Conservation (phyloP, 352 stramenopile genomes). For the Pythium phragmiticola region DNA sequence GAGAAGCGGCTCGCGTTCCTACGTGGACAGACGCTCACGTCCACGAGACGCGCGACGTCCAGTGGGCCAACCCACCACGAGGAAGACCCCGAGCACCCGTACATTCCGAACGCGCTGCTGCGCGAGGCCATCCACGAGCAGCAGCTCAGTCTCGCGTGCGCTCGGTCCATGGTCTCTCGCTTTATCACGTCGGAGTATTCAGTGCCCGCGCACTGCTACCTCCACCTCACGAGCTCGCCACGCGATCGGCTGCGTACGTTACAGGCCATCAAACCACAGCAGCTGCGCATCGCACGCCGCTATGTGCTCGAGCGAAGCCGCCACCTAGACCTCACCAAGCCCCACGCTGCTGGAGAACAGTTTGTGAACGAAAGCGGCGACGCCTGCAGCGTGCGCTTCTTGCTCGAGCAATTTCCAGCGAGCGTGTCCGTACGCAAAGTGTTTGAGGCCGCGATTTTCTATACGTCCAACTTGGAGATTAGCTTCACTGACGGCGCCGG, state of each 20-base stretch:
- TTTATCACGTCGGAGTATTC: conserved; percentile 25
- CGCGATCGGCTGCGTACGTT: conserved; percentile 32
- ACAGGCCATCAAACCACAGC: conserved; percentile 32
- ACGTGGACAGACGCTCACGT: conserved; percentile 11
- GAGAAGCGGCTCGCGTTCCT: conserved; percentile 20
- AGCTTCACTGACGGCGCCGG: conserved; percentile 24
- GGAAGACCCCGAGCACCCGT: conserved; percentile 4
- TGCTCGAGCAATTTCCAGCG: conserved; percentile 17
- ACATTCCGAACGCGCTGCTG: conserved; percentile 29
- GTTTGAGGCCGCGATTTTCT: conserved; percentile 19
- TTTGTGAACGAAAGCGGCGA: conserved; percentile 45
- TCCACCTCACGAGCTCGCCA: conserved; percentile 39
- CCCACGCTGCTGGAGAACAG: conserved; percentile 37
- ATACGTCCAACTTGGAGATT: conserved; percentile 24
- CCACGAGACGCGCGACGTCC: neutral
- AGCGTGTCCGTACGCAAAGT: conserved; percentile 8
- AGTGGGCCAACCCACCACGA: neutral
- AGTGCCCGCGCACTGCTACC: conserved; percentile 31
- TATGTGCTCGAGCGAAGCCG: conserved; percentile 47
- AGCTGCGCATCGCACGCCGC: conserved; percentile 36
- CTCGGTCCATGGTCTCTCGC: conserved; percentile 34
- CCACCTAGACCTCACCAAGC: conserved; percentile 37
- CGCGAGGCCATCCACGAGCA: conserved; percentile 31
- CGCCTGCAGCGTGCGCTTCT: conserved; percentile 43
- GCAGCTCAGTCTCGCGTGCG: conserved; percentile 35